Evolutionary conservation across 306 rosid genomes (phyloP), one percentile per base, ranked within the genome.

Genomic region (Astragalus glycyphyllos): DNA sequence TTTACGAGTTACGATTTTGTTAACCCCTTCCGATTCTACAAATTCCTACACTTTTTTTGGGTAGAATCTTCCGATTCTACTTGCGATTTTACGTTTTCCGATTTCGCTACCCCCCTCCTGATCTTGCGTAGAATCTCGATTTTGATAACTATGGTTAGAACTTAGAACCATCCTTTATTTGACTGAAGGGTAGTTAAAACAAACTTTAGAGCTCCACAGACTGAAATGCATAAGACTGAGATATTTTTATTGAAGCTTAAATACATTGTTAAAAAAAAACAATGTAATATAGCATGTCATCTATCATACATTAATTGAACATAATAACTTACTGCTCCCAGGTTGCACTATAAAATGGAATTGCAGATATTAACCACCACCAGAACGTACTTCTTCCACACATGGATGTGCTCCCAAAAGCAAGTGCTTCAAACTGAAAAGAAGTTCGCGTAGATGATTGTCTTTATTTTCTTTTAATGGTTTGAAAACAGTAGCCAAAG

Each of bases 371-470:
- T 55, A 95, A 85, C 97, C 96, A 95, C 83, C 85, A 87, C 97
- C 96, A 95, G 89, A 95, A 91, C 79, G 91, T 82, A 77, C 63
- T 61, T 79, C 88, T 81, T 78, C 96, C 97, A 81, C 93, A 87
- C 99, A 91, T 85, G 16, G 95, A 86, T 71, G 97, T 89, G 88
- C 91, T 89, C 82, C 96, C 97, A 81, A 91, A 95, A 75, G 97
- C 99, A 75, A 95, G 42, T 45, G 92, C 48, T 84, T 95, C 99
- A 31, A 91, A 82, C 99, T 95, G 86, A 67, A 82, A 72, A 45
- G 20, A 61, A 31, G 56, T 65, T 77, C 37, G 45, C 47, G 78
- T 13, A 37, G 65, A 54, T 75, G 60, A 77, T 46, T 9, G 20
- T 41, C 71, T 66, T 60, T 56, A 55, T 55, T 72, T 60, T 63